Base-by-base conservation (phyloP, 108 stramenopile species). In the Skeletonema costatum region DNA sequence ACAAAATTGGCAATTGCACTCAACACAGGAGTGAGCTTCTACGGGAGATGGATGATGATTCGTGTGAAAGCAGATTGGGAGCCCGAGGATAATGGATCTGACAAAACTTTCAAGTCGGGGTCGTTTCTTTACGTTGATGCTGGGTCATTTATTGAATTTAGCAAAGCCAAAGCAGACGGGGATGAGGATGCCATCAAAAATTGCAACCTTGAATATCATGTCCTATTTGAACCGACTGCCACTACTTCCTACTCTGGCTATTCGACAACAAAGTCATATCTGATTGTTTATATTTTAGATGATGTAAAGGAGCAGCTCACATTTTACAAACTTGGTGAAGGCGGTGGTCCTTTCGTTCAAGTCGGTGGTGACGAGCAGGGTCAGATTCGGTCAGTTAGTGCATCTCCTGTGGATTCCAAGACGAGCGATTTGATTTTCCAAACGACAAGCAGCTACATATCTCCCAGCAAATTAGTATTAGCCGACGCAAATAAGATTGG, bases 21-120 rank as follows among this genome's bases (percentile, higher is more conserved):
- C 50, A 93, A 93, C 65, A 92, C 95, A 5, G 70, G 82, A 2
- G 73, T 91, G 35, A 74, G 77, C 11, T 84, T 90, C 30, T 80
- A 89, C 50, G 92, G 92, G 11, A 80, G 82, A 7, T 68, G 89
- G 77, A 71, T 93, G 70, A 60, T 94, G 16, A 77, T 96, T 76
- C 81, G 81, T 21, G 71, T 96, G 30, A 85, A 92, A 59, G 89
- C 89, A 7, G 93, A 96, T 68, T 96, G 95, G 95, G 78, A 85
- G 38, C 82, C 89, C 7, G 44, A 72, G 36, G 87, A 89, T 60
- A 83, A 82, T 61, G 81, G 82, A 25, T 73, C 72, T 14, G 86
- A 56, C 25, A 60, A 60, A 39, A 84, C 70, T 21, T 93, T 85
- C 83, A 86, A 86, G 70, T 73, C 78, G 21, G 95, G 93, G 3